Conservation (phyloP, 2,329 filamentous ascomycete species). For the Neofusicoccum kwambonambiense region DNA sequence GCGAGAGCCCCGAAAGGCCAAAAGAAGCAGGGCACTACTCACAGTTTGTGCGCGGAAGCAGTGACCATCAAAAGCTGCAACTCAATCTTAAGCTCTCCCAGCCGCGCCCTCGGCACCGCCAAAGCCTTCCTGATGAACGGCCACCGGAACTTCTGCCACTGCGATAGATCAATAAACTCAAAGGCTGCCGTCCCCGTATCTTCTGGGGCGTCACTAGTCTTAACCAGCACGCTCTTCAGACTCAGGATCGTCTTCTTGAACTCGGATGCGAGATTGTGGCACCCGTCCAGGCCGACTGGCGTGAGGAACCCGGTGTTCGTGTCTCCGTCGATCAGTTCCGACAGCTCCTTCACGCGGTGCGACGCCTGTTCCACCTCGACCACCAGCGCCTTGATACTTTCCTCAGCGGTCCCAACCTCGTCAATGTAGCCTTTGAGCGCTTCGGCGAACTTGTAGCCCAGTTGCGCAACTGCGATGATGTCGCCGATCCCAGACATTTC, state of each 20-base stretch:
- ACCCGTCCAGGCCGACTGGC: background rate
- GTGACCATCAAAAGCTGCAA: background rate
- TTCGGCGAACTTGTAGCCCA: constrained; percentile 3
- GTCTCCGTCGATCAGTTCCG: background rate
- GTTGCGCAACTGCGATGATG: background rate
- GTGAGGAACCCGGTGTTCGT: background rate
- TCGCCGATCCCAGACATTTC: background rate
- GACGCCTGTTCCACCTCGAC: constrained; percentile 2
- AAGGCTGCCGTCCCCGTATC: background rate
- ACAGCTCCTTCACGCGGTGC: background rate
- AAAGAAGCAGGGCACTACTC: background rate
- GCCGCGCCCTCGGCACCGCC: background rate
- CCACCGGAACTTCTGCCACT: background rate
- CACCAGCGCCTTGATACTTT: background rate
- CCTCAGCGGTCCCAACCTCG: background rate
- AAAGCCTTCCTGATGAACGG: background rate
- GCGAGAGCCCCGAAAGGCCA: background rate
- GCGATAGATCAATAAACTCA: background rate
- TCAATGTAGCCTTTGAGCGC: constrained; percentile 1
- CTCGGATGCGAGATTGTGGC: background rate
- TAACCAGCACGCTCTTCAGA: background rate
- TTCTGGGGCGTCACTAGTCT: no score
- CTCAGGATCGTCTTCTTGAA: background rate
- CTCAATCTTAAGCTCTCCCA: background rate
- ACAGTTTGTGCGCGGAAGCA: background rate